Percentiles rank a stretch among this genome's conserved stretches.
phyloP scores from a whole-genome alignment of 2,329 filamentous ascomycete genomes.

The Podosphaera aphanis region DNA sequence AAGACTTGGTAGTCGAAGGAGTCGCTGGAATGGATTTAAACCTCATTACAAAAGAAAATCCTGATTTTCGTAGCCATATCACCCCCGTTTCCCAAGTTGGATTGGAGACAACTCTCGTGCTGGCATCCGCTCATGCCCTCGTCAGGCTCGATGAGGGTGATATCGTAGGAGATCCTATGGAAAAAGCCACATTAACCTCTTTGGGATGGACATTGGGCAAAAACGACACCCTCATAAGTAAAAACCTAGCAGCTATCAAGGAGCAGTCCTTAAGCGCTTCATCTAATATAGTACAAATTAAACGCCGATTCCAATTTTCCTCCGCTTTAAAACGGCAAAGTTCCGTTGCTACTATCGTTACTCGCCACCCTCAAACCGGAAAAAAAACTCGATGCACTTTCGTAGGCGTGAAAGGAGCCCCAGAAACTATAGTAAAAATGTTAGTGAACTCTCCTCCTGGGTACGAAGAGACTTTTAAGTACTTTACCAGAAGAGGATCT shows the following conservation, averaged over 20 bases:
- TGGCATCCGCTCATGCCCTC: conserved; percentile 83
- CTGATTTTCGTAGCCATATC: conserved; percentile 66
- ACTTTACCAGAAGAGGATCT: conserved; percentile 87
- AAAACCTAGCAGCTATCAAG: conserved; percentile 25
- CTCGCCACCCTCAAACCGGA: conserved; percentile 45
- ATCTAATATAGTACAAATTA: conserved; percentile 70
- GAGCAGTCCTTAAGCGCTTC: conserved; percentile 20
- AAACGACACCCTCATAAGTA: conserved; percentile 63
- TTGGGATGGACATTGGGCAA: conserved; percentile 83
- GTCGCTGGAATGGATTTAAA: conserved; percentile 72
- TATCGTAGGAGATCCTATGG: conserved; percentile 95
- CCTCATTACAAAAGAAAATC: conserved; percentile 41
- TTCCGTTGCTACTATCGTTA: conserved; percentile 65
- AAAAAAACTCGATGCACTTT: conserved; percentile 69
- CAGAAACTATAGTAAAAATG: conserved; percentile 92
- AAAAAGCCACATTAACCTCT: conserved; percentile 77
- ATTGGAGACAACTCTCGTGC: conserved; percentile 70
- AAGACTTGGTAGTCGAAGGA: conserved; percentile 89
- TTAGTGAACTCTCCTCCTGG: conserved; percentile 57
- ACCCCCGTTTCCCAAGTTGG: conserved; percentile 45
- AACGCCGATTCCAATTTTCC: conserved; percentile 94
- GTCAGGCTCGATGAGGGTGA: conserved; percentile 95
- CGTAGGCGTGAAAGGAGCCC: conserved; percentile 86
- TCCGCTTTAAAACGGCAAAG: conserved; percentile 91
- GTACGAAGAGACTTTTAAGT: conserved; percentile 96